Evolutionary conservation across 2,329 filamentous ascomycete genomes (phyloP).

Genomic region (Ramichloridium luteum): DNA sequence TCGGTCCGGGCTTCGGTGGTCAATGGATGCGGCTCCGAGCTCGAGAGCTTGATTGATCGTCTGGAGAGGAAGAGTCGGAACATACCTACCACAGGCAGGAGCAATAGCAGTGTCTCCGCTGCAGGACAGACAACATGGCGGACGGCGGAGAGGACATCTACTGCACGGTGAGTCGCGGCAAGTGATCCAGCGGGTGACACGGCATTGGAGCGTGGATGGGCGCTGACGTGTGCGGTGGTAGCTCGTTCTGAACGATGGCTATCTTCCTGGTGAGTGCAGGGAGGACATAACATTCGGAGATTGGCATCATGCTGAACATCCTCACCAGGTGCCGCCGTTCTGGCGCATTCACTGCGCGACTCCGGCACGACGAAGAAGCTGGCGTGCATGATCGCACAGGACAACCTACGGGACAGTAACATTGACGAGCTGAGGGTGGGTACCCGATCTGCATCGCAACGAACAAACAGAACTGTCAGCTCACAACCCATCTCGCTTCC

Average conservation of each 20-base stretch:
- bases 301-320: conserved; percentile 7
- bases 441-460: conserved; percentile 2
- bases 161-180: conserved; percentile 43
- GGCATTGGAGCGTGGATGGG: conserved; percentile 5
- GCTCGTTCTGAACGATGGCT: conserved; percentile 85
- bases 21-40: too few relatives aligned
- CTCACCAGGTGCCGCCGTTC: conserved; percentile 67
- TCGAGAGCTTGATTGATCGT: too few relatives aligned
- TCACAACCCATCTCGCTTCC: too few relatives aligned
- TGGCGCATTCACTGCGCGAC: conserved; percentile 90
- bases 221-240: conserved; percentile 29
- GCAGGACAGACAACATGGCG: too few relatives aligned
- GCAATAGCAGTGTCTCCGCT: too few relatives aligned
- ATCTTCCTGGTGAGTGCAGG: conserved; percentile 64
- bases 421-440: conserved; percentile 64
- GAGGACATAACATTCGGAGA: conserved; percentile 2
- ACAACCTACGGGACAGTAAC: conserved; percentile 62
- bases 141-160: conserved; percentile 46
- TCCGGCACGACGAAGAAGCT: conserved; percentile 75
- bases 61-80: too few relatives aligned
- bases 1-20: too few relatives aligned
- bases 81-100: too few relatives aligned
- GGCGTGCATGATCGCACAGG: conserved; percentile 69
- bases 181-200: neutral
- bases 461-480: neutral